Evolutionary conservation across 495 filamentous ascomycete species (phyloP), one percentile per base, ranked within the genome.

Genomic region (Penicillium crystallinum): DNA sequence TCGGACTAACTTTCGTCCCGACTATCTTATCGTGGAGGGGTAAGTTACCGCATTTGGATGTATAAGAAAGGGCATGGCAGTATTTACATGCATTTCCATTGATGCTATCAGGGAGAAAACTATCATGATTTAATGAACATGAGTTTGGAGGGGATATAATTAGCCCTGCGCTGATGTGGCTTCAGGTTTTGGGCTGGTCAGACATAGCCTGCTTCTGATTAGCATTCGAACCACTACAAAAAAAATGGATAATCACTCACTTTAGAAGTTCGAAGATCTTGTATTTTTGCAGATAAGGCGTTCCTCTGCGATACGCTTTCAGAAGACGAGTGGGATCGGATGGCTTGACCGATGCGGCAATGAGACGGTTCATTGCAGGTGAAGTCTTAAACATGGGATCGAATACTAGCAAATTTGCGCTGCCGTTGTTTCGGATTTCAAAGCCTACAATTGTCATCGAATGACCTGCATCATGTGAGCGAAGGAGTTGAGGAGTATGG

Each of bases 381-480:
- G 87, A 79, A 30, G 90, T 86, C 42, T 83, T 81, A 64, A 89
- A 92, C 72, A 87, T 87, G 1, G 93, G 90, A 67, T 97, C 93
- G 59, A 96, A 96, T 17, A 96, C 86, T 3, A 98, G 69, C 8
- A 98, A 68, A 55, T 88, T 86, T 43, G 79, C 77, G 27, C 69
- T 68, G 27, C 90, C 90, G 52, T 85, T 78, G 29, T 65, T 73
- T 8, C 77, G 78, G 22, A 77, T 76, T 62, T 97, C 91, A 33
- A 96, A 77, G 1, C 93, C 93, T 46, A 98, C 76, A 36, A 97
- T 91, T 1, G 91, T 97, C 72, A 96, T 77, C 4, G 91, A 96
- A 61, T 98, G 93, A 6, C 91, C 91, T 83, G 53, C 8, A 14
- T 6, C 15, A 41, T 14, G 19, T 33, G 3, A 25, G 12, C 11